Conservation (phyloP, 106 monocot genomes). For the Iris macrosiphon region DNA sequence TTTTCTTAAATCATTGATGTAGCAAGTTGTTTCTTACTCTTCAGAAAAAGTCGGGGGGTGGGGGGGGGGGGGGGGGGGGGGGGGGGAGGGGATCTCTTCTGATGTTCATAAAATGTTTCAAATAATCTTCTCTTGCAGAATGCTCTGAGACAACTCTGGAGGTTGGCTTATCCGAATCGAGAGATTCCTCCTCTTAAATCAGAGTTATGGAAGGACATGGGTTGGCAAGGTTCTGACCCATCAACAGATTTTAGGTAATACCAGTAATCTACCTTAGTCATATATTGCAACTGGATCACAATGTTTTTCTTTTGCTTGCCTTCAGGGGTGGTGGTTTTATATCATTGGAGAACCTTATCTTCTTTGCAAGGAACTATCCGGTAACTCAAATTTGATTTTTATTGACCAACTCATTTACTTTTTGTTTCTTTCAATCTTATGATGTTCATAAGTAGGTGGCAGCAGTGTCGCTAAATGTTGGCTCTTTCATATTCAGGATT, state of each 20-base stretch:
- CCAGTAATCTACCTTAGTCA: background rate
- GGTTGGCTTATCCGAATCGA: conserved; percentile 64
- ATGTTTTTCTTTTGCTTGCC: background rate
- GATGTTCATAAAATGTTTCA: too few species aligned
- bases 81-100: too few species aligned
- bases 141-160: conserved; percentile 75
- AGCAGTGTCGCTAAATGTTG: background rate
- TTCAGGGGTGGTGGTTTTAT: conserved; percentile 81
- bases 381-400: too few species aligned
- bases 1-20: too few species aligned
- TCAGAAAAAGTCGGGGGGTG: too few species aligned
- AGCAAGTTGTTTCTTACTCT: too few species aligned
- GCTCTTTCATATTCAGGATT: conserved; percentile 23
- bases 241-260: conserved; percentile 73
- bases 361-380: conserved; percentile 73
- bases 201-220: conserved; percentile 74
- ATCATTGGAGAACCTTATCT: conserved; percentile 92
- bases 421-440: too few species aligned
- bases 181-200: conserved; percentile 70
- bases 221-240: conserved; percentile 75
- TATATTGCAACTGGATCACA: conserved; percentile 4
- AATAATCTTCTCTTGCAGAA: conserved; percentile 31
- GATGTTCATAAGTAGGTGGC: too few species aligned
- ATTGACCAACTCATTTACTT: too few species aligned
- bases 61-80: too few species aligned